Base-by-base conservation (phyloP, 176 grass and related monocot genomes). In the Hyparrhenia diplandra region DNA sequence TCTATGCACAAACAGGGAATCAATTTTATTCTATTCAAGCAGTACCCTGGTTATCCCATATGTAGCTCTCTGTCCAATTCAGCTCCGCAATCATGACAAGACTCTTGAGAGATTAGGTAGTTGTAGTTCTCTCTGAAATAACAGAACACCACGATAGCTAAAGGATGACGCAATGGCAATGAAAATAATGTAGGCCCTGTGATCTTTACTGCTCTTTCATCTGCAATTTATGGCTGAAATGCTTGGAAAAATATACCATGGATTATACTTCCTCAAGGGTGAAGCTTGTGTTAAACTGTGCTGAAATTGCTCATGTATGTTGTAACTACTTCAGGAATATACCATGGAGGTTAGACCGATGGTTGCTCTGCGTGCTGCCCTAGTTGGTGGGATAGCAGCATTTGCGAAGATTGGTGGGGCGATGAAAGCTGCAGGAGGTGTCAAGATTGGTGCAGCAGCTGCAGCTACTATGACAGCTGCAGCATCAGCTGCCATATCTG, bases 331-430 rank as follows among this genome's bases (percentile, higher is more conserved):
- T 67, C 80, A 92, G 90, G 80, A 47, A 76, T 49, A 77, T 8
- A 81, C 64, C 79, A 95, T 99, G 96, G 90, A 74, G 47, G 25
- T 99, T 18, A 93, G 82, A 17, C 92, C 92, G 2, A 95, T 90
- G 79, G 92, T 99, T 21, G 96, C 92, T 39, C 67, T 99, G 76
- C 90, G 96, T 82, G 96, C 96, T 63, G 69, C 90, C 30, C 90
- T 99, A 62, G 96, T 94, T 31, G 92, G 92, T n/a, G 90, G 96
- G 0, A 13, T 95, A 67, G 96, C 96, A 7, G 88, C 86, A 36
- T 95, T 93, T 84, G 90, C 92, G 0, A 99, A 95, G 82, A 84
- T 99, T 1, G 96, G 66, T 2, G 92, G 88, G 28, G 90, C 59
- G 0, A 85, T 95, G 88, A 99, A 99, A 75, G 96, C 96, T 47